A percentile compares a stretch with the other conserved stretches of the same genome.
Evolutionary conservation across 108 stramenopile genomes (phyloP).

Genomic region (Cyclostephanos invisitatus): DNA sequence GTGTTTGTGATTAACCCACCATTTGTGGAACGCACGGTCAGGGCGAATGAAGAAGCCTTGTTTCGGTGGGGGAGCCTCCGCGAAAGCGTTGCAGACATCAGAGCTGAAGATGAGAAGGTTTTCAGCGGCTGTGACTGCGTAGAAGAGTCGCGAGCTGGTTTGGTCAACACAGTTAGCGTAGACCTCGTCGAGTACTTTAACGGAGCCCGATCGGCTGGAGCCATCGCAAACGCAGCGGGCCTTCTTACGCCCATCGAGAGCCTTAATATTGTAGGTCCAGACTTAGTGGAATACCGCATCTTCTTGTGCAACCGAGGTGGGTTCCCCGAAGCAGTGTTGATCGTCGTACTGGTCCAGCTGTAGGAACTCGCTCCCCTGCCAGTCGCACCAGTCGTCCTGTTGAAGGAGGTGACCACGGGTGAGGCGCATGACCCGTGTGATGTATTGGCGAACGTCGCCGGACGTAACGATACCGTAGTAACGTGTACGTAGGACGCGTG

Average conservation of each 20-base stretch:
- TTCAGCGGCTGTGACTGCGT: background rate
- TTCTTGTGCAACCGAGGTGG: background rate
- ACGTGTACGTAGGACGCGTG: too few species aligned
- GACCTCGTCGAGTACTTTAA: background rate
- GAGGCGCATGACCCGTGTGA: background rate
- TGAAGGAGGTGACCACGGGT: background rate
- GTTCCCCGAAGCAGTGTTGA: background rate
- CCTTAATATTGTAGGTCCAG: constrained; percentile 16
- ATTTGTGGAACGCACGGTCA: background rate
- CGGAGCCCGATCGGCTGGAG: background rate
- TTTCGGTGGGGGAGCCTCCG: background rate
- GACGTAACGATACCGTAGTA: too few species aligned
- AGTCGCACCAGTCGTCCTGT: constrained; percentile 2
- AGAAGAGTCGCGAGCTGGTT: background rate
- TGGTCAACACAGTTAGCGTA: background rate
- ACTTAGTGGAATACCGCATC: constrained; percentile 1
- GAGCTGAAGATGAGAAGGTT: background rate
- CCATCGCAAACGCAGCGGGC: constrained; percentile 14
- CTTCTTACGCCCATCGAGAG: constrained; percentile 10
- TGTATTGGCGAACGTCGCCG: background rate
- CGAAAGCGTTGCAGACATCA: background rate
- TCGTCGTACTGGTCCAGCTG: background rate
- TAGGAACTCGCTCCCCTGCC: background rate
- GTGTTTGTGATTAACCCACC: background rate
- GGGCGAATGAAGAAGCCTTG: background rate